Evolutionary conservation across 1,284 basidiomycete species (phyloP), one percentile per base, ranked within the genome.

Genomic region (Lentinus polychrous): DNA sequence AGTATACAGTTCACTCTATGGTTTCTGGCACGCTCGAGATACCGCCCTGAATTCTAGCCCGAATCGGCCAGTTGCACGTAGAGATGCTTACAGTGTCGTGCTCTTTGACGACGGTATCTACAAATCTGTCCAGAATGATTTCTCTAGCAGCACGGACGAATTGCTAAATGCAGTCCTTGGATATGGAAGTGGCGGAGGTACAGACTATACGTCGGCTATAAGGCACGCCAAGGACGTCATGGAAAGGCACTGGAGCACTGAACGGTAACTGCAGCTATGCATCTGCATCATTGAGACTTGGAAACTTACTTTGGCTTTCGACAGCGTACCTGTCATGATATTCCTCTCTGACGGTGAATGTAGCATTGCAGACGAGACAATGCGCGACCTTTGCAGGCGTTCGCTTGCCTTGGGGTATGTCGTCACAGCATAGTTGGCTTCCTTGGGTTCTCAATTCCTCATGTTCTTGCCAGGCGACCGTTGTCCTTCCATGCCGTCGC

Each of bases 271-370:
- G 31, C 11, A 12, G 2, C 41, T 37, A 37, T 31, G 5, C 20
- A 8, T 2, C 35, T 14, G 27, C 20, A 40, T 22, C 4, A 22
- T 39, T 20, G 33, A 31, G n/a, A 31, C 22, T 12, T 17, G 22
- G 10, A 31, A 34, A 8, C 22, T 17, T 14, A 7, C 14, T 5
- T 3, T 20, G 4, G 3, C 32, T 3, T 11, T 17, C 36, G 32
- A 14, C 18, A 82, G 81, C 48, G 59, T 66, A 0, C 81, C 81
- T 0, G 71, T 83, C n/a, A 62, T 83, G n/a, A 71, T 83, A 24
- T 83, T 83, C 60, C 65, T 83, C 14, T 83, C 81, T 0, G 80
- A 81, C 49, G 81, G 81, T 0, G 73, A 78, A 60, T 73, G 73
- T 47, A 27, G 41, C 1, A 65, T 76, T 15, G 49, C 49, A 0